phyloP scores from a whole-genome alignment of 495 filamentous ascomycete species.

The Lophiostoma macrostomum region DNA sequence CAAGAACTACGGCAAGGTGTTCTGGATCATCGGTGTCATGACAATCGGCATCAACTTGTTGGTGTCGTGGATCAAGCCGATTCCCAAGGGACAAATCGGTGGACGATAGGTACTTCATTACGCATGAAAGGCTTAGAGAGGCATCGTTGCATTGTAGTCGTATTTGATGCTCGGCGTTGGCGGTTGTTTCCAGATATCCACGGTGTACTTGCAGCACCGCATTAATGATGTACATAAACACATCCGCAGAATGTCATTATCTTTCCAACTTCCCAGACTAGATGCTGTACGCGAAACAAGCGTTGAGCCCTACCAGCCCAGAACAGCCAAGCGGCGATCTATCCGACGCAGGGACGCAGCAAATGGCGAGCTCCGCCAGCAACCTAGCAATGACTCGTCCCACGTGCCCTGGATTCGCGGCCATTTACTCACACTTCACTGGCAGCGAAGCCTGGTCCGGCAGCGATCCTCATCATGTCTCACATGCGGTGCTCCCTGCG shows the following conservation, averaged over 20 bases:
- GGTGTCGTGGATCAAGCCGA: constrained; percentile 40
- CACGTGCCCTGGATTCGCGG: constrained; percentile 15
- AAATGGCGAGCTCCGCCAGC: constrained; percentile 20
- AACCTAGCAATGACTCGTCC: background rate
- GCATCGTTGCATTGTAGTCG: no score
- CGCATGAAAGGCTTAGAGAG: background rate
- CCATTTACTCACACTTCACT: constrained; percentile 10
- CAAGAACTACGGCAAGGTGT: constrained; percentile 35
- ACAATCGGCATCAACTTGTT: constrained; percentile 37
- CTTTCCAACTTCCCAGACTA: no score
- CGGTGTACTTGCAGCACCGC: no score
- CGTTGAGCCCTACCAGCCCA: background rate
- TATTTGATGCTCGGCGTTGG: no score
- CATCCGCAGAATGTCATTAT: no score
- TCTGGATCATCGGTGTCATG: constrained; percentile 43
- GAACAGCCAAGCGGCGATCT: background rate
- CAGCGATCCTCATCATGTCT: constrained; percentile 31
- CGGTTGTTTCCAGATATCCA: no score
- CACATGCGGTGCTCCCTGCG: constrained; percentile 3
- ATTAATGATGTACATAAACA: no score
- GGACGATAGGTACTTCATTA: constrained; percentile 16
- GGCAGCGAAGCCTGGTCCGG: constrained; percentile 15
- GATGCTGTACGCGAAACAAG: constrained; percentile 9
- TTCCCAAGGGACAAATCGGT: constrained; percentile 42
- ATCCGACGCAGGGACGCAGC: constrained; percentile 15